Conservation (phyloP, 768 basidiomycete genomes). For the Suillus decipiens region DNA sequence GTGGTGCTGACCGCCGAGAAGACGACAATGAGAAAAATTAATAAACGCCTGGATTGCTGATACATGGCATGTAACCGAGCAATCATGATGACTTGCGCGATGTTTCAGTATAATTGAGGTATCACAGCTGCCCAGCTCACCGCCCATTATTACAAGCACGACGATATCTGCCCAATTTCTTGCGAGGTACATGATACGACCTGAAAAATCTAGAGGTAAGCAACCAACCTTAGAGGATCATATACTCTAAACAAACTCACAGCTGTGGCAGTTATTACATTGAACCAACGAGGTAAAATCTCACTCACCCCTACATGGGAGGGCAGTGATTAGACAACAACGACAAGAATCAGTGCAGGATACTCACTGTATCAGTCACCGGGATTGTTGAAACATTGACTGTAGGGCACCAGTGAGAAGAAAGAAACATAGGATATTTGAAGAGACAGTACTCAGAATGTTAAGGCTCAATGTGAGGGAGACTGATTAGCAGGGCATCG, state of each 20-base stretch:
- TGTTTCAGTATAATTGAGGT: background rate
- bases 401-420: background rate
- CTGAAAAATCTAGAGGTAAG: background rate
- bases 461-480: background rate
- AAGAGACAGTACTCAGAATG: background rate
- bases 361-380: background rate
- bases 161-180: background rate
- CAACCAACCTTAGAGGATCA: background rate
- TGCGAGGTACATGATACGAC: background rate
- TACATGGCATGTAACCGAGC: background rate
- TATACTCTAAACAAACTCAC: background rate
- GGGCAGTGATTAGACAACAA: background rate
- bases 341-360: background rate
- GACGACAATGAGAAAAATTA: background rate
- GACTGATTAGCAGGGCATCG: background rate
- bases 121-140: background rate
- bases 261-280: background rate
- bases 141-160: background rate
- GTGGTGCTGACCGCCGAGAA: background rate
- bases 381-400: background rate
- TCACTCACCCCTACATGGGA: conserved; percentile 1
- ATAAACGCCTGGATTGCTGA: background rate
- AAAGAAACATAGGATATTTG: background rate
- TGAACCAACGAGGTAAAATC: background rate
- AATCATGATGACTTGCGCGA: background rate